A percentile compares a stretch with the other conserved stretches of the same genome.
phyloP scores from a whole-genome alignment of 495 filamentous ascomycete genomes.

The Haplographium delicatum region DNA sequence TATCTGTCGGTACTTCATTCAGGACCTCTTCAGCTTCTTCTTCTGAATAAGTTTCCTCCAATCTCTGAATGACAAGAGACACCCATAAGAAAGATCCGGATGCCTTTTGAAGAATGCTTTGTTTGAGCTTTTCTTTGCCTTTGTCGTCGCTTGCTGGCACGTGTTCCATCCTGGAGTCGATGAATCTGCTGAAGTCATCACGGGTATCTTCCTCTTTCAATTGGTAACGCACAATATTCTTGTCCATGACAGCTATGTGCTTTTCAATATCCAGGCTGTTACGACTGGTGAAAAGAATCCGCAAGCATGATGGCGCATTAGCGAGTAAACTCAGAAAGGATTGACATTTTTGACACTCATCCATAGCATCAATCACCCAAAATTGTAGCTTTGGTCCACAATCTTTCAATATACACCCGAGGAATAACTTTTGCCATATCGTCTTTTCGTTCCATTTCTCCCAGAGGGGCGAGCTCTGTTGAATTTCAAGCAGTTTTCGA shows the following conservation, averaged over 20 bases:
- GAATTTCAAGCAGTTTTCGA: background rate
- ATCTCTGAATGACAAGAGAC: slow-evolving; percentile 10
- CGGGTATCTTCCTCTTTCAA: slow-evolving; percentile 3
- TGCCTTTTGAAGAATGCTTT: slow-evolving; percentile 15
- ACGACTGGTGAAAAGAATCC: too few species aligned
- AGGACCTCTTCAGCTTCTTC: slow-evolving; percentile 5
- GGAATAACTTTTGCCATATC: slow-evolving; percentile 20
- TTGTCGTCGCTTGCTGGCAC: background rate
- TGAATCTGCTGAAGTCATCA: slow-evolving; percentile 7
- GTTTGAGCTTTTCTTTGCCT: slow-evolving; percentile 1
- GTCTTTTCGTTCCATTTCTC: slow-evolving; percentile 12
- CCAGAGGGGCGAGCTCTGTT: background rate
- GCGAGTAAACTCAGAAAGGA: too few species aligned
- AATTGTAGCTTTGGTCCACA: background rate
- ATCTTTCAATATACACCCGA: slow-evolving; percentile 11
- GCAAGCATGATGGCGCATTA: too few species aligned
- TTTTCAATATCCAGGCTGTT: too few species aligned
- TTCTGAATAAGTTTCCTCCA: background rate
- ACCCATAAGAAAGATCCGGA: slow-evolving; percentile 20
- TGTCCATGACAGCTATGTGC: too few species aligned
- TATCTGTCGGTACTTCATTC: slow-evolving; percentile 8
- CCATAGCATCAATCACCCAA: slow-evolving; percentile 24
- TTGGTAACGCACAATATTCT: too few species aligned
- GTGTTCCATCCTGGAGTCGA: background rate
- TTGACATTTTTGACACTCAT: slow-evolving; percentile 21